Evolutionary conservation across 2,329 filamentous ascomycete species (phyloP), one percentile per base, ranked within the genome.

Genomic region (Sarocladium strictum): DNA sequence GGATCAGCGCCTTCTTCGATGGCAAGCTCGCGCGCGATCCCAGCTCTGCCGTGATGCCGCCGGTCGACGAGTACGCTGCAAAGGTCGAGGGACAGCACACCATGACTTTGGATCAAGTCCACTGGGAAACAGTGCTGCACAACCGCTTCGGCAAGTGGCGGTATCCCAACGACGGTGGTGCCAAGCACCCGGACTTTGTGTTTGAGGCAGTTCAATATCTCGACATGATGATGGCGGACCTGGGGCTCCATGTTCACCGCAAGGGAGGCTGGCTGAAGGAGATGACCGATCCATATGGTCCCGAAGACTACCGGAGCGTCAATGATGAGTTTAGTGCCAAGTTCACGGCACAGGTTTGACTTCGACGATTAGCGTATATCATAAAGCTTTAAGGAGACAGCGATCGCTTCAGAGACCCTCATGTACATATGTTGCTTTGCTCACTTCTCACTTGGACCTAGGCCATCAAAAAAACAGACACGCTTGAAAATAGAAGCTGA

Each of bases 191-290:
- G 3, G 50, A 53, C 33, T 85, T 91, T 59, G 84, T 89, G 17
- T 92, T 93, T 63, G 89, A 94, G 66, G 79, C 79, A 0, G 65
- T 93, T 54, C 87, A 87, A 3, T 94, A 90, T 56, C 65, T 90
- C 17, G 88, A 92, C 66, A 62, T 85, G 62, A 65, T 93, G 63
- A 64, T 89, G 57, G 69, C 71, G 3, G 88, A 93, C 65, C 62
- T 92, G 55, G 86, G 81, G 0, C 66, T 91, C 54, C 70, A 76
- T 17, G 71, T 71, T 14, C 73, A 78, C 59, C 71, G 82, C 32
- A 87, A 86, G 70, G 68, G 74, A 55, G 75, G 79, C 0, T 72
- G 69, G 62, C 62, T 76, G 53, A 69, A 69, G 1, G 83, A 85
- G 62, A 71, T 78, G 27, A 78, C 76, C 55, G 66, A 75, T 50